A percentile compares a stretch with the other conserved stretches of the same genome.
Conservation (phyloP, 2,329 filamentous ascomycete genomes). For the Phyllosticta paracitricarpa region DNA sequence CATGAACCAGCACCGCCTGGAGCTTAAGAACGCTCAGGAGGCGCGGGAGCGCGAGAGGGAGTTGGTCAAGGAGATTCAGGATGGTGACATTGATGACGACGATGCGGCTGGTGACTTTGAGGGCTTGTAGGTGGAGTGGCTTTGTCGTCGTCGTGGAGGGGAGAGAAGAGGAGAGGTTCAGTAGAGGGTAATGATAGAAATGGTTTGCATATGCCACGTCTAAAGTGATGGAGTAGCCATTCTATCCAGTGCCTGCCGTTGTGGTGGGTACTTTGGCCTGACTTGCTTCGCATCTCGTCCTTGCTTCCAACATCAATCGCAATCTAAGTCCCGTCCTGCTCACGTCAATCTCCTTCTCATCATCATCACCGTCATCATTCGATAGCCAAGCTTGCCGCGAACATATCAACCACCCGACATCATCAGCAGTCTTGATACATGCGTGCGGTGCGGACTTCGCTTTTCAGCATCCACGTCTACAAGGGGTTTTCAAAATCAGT, state of each 20-base stretch:
- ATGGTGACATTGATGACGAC: conserved; percentile 92
- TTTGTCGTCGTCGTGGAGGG: background rate
- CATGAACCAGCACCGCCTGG: conserved; percentile 96
- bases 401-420: no score
- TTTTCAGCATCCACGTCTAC: no score
- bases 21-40: conserved; percentile 96
- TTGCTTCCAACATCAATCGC: no score
- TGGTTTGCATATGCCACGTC: background rate
- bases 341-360: no score
- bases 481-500: no score
- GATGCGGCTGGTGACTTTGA: conserved; percentile 95
- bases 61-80: conserved; percentile 97
- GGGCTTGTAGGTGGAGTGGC: conserved; percentile 60
- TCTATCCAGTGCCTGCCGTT: background rate
- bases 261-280: no score
- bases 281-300: no score
- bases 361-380: no score
- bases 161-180: background rate
- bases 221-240: background rate
- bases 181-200: background rate
- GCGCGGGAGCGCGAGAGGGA: conserved; percentile 94
- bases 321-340: no score
- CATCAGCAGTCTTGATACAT: no score
- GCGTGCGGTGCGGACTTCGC: no score
- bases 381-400: no score